Evolutionary conservation across 2,329 filamentous ascomycete genomes (phyloP), one percentile per base, ranked within the genome.

Genomic region (Talaromyces verruculosus): DNA sequence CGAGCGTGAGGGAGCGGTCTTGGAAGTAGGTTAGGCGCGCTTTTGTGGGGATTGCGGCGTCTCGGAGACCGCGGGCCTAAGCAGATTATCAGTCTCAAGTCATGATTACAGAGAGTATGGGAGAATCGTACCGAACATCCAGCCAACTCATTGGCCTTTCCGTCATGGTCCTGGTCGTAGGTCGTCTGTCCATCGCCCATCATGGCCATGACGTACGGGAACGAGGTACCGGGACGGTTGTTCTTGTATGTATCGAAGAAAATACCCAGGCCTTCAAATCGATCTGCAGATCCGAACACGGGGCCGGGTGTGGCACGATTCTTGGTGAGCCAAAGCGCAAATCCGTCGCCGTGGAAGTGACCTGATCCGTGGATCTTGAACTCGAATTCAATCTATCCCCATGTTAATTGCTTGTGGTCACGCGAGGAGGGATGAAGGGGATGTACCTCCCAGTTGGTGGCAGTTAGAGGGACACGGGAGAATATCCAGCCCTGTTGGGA

Each of bases 211-310:
- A 99, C 90, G 76, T 97, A 97, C 61, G 95, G 95, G 81, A 99
- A 99, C 57, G 97, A 91, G 49, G 92, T 90, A 51, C 95, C 95
- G 0, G 95, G 94, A 15, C 95, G 89, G 83, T 97, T 97, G 84
- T 99, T 99, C 88, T 99, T 99, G 85, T 99, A 99, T 53, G 95
- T 99, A 78, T 99, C 95, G 81, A 99, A 87, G 83, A 97, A 98
- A 79, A 99, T 86, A 64, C 93, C 95, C 57, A 99, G 85, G 4
- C 95, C 95, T 78, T 99, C 94, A 72, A 98, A 99, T 69, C 87
- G 87, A 81, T 99, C 94, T 35, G 85, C 84, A 71, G 89, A 89
- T 61, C 95, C 95, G 79, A 99, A 99, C 43, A 99, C 94, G 11
- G 88, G 85, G 17, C 95, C 95, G 67, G 84, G 81, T 72, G 89